Conservation (phyloP, 2,329 filamentous ascomycete genomes). For the Claviceps pusilla region DNA sequence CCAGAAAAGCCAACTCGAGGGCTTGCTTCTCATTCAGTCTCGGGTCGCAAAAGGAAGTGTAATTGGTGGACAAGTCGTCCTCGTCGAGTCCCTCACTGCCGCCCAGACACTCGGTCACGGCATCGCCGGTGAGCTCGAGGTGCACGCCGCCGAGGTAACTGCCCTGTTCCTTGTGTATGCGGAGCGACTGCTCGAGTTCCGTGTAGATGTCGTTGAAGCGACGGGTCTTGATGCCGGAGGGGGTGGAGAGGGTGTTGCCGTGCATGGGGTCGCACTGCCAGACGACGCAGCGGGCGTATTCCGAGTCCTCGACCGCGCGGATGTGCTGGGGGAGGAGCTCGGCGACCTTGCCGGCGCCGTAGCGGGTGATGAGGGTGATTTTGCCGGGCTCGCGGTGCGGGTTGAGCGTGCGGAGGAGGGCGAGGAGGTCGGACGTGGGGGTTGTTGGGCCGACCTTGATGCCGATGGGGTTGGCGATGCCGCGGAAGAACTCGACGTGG, state of each 20-base stretch:
- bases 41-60: constrained; percentile 93
- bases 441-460: constrained; percentile 92
- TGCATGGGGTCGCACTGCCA: constrained; percentile 99
- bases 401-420: constrained; percentile 73
- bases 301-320: constrained; percentile 68
- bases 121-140: constrained; percentile 86
- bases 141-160: constrained; percentile 90
- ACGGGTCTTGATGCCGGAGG: constrained; percentile 75
- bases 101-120: constrained; percentile 89
- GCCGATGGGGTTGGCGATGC: constrained; percentile 88
- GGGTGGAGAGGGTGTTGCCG: constrained; percentile 58
- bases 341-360: constrained; percentile 66
- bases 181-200: constrained; percentile 69
- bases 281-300: constrained; percentile 52
- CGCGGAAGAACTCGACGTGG: constrained; percentile 95
- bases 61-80: constrained; percentile 76
- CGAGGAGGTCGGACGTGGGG: constrained; percentile 56
- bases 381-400: constrained; percentile 72
- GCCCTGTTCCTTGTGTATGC: constrained; percentile 67
- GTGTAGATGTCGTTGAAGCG: constrained; percentile 80
- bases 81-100: constrained; percentile 78
- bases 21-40: constrained; percentile 95
- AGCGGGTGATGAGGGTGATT: constrained; percentile 89
- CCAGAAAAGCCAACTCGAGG: constrained; percentile 81
- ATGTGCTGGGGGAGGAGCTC: constrained; percentile 72